Evolutionary conservation across 1,284 basidiomycete genomes (phyloP).

Genomic region (Anthracocystis walkeri): DNA sequence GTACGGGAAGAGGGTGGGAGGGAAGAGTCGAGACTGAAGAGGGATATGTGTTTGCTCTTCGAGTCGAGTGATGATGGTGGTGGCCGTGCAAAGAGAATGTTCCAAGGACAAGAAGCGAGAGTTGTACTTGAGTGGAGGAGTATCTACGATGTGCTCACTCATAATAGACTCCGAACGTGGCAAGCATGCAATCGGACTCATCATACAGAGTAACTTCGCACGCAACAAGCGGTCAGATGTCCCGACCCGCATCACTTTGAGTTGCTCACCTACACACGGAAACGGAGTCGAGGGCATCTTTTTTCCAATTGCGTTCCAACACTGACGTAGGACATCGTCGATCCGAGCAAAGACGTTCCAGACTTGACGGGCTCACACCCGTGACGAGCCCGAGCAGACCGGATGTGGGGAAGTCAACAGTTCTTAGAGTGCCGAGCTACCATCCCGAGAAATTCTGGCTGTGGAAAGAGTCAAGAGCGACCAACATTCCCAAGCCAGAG

Average conservation of each 20-base stretch:
- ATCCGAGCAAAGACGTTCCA: neutral
- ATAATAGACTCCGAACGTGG: neutral
- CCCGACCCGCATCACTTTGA: neutral
- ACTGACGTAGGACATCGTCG: slow-evolving; percentile 31
- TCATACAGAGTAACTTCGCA: neutral
- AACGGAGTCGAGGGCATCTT: neutral
- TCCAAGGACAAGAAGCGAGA: no score
- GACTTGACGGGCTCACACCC: no score
- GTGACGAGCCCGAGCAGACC: no score
- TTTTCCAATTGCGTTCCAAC: no score
- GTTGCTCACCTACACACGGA: slow-evolving; percentile 2
- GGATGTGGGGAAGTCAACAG: neutral
- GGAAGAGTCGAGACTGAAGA: neutral
- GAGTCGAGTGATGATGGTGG: slow-evolving; percentile 6
- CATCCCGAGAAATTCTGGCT: no score
- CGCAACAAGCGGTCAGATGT: neutral
- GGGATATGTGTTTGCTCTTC: neutral
- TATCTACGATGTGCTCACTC: no score
- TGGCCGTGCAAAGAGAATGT: neutral
- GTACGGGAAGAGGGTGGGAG: slow-evolving; percentile 7
- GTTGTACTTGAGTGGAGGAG: no score
- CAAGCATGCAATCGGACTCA: slow-evolving; percentile 39
- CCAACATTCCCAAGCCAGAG: neutral
- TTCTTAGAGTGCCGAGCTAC: no score
- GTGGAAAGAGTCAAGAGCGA: no score